These are phyloP conservation scores for Ophidiomyces ophidiicola DNA, from an alignment of 2,329 filamentous ascomycete species.

Conservation along the genomic window DNA sequence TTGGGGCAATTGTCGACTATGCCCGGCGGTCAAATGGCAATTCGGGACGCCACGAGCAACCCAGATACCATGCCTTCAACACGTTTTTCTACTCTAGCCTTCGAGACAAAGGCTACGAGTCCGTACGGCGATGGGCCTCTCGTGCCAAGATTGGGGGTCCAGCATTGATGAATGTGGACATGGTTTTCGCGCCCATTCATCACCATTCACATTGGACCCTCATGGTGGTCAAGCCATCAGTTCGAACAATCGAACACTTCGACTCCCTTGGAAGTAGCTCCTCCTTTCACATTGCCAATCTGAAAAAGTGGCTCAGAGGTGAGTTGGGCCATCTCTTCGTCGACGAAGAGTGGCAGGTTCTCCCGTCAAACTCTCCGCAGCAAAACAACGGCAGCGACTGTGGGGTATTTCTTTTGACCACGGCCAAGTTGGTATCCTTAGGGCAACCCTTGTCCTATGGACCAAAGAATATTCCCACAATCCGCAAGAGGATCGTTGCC, in stretches of 20 bases:
- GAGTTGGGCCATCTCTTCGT: slow-evolving; percentile 32
- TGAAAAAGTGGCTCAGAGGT: slow-evolving; percentile 32
- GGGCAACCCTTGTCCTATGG: slow-evolving; percentile 33
- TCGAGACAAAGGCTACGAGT: slow-evolving; percentile 30
- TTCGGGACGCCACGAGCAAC: slow-evolving; percentile 23
- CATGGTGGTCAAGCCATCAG: slow-evolving; percentile 33
- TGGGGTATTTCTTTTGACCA: slow-evolving; percentile 40
- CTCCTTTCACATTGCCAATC: slow-evolving; percentile 22
- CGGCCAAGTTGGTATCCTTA: slow-evolving; percentile 37
- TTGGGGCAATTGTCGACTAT: slow-evolving; percentile 32
- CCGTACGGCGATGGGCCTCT: slow-evolving; percentile 33
- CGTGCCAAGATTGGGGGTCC: slow-evolving; percentile 38
- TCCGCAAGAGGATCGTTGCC: slow-evolving; percentile 37
- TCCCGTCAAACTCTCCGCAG: slow-evolving; percentile 30
- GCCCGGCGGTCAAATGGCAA: slow-evolving; percentile 26
- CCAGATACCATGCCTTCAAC: slow-evolving; percentile 34
- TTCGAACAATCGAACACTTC: slow-evolving; percentile 37
- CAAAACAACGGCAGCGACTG: slow-evolving; percentile 40
- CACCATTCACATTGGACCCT: slow-evolving; percentile 38
- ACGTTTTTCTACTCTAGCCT: slow-evolving; percentile 36
- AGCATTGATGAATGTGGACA: slow-evolving; percentile 34
- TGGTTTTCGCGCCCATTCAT: slow-evolving; percentile 39
- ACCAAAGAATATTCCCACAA: slow-evolving; percentile 28
- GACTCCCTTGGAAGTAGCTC: slow-evolving; percentile 33
- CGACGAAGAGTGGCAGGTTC: slow-evolving; percentile 34